These are phyloP conservation scores for Gossypium armourianum DNA, from an alignment of 441 rosid species.

Conservation along the genomic window DNA sequence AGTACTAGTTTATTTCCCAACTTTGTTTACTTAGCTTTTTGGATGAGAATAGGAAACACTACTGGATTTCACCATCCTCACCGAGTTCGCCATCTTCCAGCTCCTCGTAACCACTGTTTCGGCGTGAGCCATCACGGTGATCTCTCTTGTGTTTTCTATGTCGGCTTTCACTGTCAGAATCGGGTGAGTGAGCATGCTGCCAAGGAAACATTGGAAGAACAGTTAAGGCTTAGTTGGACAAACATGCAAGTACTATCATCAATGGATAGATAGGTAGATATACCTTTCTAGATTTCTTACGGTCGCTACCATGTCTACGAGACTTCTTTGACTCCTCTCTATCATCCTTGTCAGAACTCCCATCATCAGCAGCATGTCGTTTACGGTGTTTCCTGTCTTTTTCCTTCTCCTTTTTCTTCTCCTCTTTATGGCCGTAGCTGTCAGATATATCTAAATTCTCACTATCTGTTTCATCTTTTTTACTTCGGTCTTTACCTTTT, in stretches of 20 bases:
- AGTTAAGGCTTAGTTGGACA: background rate
- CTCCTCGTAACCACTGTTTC: constrained; percentile 46
- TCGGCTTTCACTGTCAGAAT: constrained; percentile 65
- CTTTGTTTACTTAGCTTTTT: background rate
- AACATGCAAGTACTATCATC: background rate
- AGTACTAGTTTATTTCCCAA: background rate
- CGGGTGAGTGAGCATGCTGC: constrained; percentile 78
- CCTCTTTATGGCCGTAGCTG: constrained; percentile 50
- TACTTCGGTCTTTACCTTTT: constrained; percentile 54
- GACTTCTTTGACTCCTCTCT: constrained; percentile 66
- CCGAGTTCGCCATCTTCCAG: constrained; percentile 71
- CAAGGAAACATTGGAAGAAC: constrained; percentile 12
- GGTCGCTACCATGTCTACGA: constrained; percentile 69
- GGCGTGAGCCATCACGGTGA: constrained; percentile 40
- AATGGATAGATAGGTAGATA: background rate
- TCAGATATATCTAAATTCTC: constrained; percentile 59
- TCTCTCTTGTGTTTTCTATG: constrained; percentile 70
- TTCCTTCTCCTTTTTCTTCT: constrained; percentile 67
- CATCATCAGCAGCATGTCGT: constrained; percentile 66
- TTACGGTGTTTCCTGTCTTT: constrained; percentile 75
- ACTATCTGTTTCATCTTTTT: constrained; percentile 74
- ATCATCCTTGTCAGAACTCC: constrained; percentile 75
- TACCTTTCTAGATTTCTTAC: constrained; percentile 89
- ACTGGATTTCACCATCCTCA: constrained; percentile 54
- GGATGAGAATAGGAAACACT: constrained; percentile 11